Evolutionary conservation across 2,329 filamentous ascomycete genomes (phyloP), one percentile per base, ranked within the genome.

Genomic region (Nothopassalora personata): DNA sequence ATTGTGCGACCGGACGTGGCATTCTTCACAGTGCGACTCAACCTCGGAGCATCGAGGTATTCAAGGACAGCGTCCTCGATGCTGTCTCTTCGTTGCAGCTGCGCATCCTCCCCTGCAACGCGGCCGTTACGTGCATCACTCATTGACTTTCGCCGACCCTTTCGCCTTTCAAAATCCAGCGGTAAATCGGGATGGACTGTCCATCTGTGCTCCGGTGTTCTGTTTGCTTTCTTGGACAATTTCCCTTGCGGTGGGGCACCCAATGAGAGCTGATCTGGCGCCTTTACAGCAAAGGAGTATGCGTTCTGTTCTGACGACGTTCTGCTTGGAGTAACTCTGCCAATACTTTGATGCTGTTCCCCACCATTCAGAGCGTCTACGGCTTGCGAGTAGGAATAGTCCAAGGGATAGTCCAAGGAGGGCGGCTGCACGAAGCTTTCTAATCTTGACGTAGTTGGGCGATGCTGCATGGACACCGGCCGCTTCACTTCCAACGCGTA

Each of bases 11-110:
- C 91, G 0, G 90, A 95, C 59, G 90, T 87, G 0, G 91, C 91
- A 73, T 97, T 90, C 23, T 82, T 81, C 54, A 97, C 90, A 74
- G 88, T 96, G 69, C 96, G 92, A 3, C 90, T 95, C 56, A 99
- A 76, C 7, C 92, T 86, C 0, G 91, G 86, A 10, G 91, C 91
- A 67, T 86, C 86, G 6, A 97, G 80, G 70, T 96, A 99, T 1
- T 87, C 85, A 57, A 91, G 86, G 0, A 99, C 91, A 0, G 91
- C 90, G 68, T 92, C 84, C 65, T 97, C 92, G 46, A 97, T 85
- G 0, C 92, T 95, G 74, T 97, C 92, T 7, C 87, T 83, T 58
- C 90, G 96, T 13, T 60, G 54, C 6, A 59, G 36, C 36, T 64
- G 58, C 9, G 67, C 48, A 56, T 71, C 64, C 67, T 73, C 61